A percentile compares a stretch with the other conserved stretches of the same genome.
Conservation (phyloP, 768 basidiomycete genomes). For the Xerocomellus dryophilus region DNA sequence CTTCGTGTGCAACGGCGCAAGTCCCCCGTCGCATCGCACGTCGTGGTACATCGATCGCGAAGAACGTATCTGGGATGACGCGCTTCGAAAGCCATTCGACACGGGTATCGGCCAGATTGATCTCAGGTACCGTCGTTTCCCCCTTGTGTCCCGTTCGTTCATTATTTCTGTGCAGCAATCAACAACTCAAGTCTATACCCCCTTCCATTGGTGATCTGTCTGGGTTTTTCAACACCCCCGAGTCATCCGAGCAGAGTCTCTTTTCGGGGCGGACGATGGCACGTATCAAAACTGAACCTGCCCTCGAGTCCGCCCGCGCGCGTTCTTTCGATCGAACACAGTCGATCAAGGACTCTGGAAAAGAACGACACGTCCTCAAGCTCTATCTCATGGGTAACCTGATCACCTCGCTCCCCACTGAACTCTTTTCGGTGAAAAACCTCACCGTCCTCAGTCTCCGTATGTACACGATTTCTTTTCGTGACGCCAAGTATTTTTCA, state of each 20-base stretch:
- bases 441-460: conserved; percentile 63
- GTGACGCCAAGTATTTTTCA: neutral
- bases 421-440: conserved; percentile 54
- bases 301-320: conserved; percentile 17
- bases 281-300: conserved; percentile 38
- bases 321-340: conserved; percentile 28
- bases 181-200: conserved; percentile 48
- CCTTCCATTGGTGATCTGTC: conserved; percentile 43
- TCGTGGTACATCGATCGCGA: conserved; percentile 30
- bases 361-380: conserved; percentile 49
- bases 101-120: conserved; percentile 48
- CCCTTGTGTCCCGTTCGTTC: conserved; percentile 7
- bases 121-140: conserved; percentile 45
- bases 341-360: conserved; percentile 32
- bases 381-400: conserved; percentile 55
- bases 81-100: conserved; percentile 43
- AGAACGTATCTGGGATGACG: conserved; percentile 47
- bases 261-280: conserved; percentile 26
- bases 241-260: conserved; percentile 31
- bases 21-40: conserved; percentile 11
- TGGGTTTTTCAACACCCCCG: conserved; percentile 44
- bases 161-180: conserved; percentile 30
- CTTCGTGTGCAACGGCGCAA: conserved; percentile 10
- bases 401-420: conserved; percentile 52
- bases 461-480: conserved; percentile 34